A percentile compares a stretch with the other conserved stretches of the same genome.
Conservation (phyloP, 768 basidiomycete genomes). For the Rhizopogon salebrosus region DNA sequence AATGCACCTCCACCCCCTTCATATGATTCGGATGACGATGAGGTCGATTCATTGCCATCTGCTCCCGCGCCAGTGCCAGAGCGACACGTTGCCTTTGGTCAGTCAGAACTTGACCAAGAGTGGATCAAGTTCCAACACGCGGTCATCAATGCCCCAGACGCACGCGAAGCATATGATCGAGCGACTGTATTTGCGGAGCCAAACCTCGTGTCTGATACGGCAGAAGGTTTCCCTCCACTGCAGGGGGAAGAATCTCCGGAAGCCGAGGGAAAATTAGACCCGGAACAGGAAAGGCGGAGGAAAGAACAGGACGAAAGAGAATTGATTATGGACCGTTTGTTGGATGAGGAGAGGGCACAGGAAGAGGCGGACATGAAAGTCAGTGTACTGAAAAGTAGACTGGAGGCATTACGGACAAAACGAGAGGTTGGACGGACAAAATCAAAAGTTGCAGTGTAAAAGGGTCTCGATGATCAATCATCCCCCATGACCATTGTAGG, state of each 20-base stretch:
- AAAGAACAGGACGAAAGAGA: slow-evolving; percentile 73
- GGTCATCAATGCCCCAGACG: slow-evolving; percentile 41
- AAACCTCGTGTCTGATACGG: slow-evolving; percentile 40
- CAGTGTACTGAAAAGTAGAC: slow-evolving; percentile 51
- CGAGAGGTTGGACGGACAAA: slow-evolving; percentile 31
- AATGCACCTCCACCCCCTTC: slow-evolving; percentile 36
- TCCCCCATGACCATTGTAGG: no score
- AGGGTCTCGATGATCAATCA: neutral
- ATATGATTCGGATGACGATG: slow-evolving; percentile 40
- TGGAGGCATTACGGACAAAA: slow-evolving; percentile 53
- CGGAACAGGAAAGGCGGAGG: slow-evolving; percentile 40
- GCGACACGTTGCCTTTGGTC: neutral
- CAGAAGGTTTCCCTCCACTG: slow-evolving; percentile 43
- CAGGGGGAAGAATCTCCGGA: neutral
- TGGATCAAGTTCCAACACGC: slow-evolving; percentile 70
- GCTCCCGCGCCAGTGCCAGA: neutral
- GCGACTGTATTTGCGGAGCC: slow-evolving; percentile 75
- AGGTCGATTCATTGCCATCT: slow-evolving; percentile 19
- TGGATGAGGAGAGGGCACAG: slow-evolving; percentile 83
- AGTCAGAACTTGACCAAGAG: slow-evolving; percentile 55
- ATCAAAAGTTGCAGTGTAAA: slow-evolving; percentile 10
- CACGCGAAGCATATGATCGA: slow-evolving; percentile 51
- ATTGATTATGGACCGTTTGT: slow-evolving; percentile 77
- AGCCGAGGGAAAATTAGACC: slow-evolving; percentile 11
- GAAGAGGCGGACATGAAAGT: slow-evolving; percentile 85